Evolutionary conservation across 2,329 filamentous ascomycete genomes (phyloP), one percentile per base, ranked within the genome.

Genomic region (Aspergillus neotritici): DNA sequence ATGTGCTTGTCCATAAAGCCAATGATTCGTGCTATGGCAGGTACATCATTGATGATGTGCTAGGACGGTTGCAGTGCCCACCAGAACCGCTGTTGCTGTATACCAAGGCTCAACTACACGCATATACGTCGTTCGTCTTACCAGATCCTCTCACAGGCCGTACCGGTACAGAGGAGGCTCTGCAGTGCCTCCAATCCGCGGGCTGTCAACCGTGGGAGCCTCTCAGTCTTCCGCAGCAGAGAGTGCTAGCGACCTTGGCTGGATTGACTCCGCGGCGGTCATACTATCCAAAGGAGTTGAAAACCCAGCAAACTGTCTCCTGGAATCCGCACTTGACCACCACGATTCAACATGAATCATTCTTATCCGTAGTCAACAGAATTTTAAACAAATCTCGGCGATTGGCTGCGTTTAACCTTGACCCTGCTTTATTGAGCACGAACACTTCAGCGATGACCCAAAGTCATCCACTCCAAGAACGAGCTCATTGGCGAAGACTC

Each of bases 151-250:
- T 86, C 0, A 84, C 80, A 0, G 64, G 70, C 0, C 67, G 72
- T 0, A 84, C 79, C 0, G 83, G 83, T 0, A 74, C 71, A 0
- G 82, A 86, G 53, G 80, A 84, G 57, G 74, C 79, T 0, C 46
- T 80, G 0, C 60, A 69, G 2, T 71, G 68, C 21, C 61, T 84
- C 0, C 52, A 59, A 3, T 77, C 78, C 0, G 77, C 73, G 0
- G 60, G 62, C 2, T 75, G 71, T 29, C 74, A 77, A 29, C 75
- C 76, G 0, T 79, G 75, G 75, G 54, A 43, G 0, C 62, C 68
- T 0, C 34, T 74, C 17, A 37, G 0, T 13, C 4, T 13, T 4
- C n/a, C 16, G 4, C 17, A 13, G 4, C 4, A 46, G 7, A 14
- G 25, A 4, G 44, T 58, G 1, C 46, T 68, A 2, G 9, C 37